Evolutionary conservation across 768 basidiomycete species (phyloP).

Genomic region (Lentinula edodes): DNA sequence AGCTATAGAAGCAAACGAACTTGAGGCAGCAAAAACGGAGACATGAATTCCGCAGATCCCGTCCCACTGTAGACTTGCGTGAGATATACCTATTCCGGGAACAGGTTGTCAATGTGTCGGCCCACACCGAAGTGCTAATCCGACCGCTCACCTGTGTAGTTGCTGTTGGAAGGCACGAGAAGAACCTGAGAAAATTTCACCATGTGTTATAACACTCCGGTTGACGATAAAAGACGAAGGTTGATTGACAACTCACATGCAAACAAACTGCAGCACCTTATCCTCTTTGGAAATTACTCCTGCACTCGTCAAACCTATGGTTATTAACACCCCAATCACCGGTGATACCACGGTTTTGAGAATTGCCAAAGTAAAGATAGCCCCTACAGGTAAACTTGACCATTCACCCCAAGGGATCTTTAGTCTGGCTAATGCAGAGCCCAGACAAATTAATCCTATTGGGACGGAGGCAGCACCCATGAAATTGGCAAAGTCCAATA

Average conservation of each 20-base stretch:
- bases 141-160: slow-evolving; percentile 44
- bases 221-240: background rate
- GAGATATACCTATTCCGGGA: slow-evolving; percentile 41
- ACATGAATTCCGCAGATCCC: slow-evolving; percentile 55
- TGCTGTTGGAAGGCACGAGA: slow-evolving; percentile 56
- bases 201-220: background rate
- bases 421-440: slow-evolving; percentile 57
- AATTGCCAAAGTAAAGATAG: slow-evolving; percentile 47
- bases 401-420: slow-evolving; percentile 44
- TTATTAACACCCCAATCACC: slow-evolving; percentile 55
- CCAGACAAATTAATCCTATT: slow-evolving; percentile 55
- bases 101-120: background rate
- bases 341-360: slow-evolving; percentile 55
- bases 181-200: slow-evolving; percentile 31
- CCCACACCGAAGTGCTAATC: background rate
- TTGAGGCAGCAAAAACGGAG: slow-evolving; percentile 58
- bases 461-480: slow-evolving; percentile 62
- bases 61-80: slow-evolving; percentile 66
- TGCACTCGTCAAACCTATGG: slow-evolving; percentile 37
- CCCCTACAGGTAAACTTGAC: slow-evolving; percentile 40
- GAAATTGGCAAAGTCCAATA: slow-evolving; percentile 53
- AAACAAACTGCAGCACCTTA: slow-evolving; percentile 58
- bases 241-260: slow-evolving; percentile 45
- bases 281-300: slow-evolving; percentile 47
- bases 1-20: slow-evolving; percentile 22